These are phyloP conservation scores for Parastagonospora avenae DNA, from an alignment of 2,329 filamentous ascomycete genomes.

Conservation along the genomic window DNA sequence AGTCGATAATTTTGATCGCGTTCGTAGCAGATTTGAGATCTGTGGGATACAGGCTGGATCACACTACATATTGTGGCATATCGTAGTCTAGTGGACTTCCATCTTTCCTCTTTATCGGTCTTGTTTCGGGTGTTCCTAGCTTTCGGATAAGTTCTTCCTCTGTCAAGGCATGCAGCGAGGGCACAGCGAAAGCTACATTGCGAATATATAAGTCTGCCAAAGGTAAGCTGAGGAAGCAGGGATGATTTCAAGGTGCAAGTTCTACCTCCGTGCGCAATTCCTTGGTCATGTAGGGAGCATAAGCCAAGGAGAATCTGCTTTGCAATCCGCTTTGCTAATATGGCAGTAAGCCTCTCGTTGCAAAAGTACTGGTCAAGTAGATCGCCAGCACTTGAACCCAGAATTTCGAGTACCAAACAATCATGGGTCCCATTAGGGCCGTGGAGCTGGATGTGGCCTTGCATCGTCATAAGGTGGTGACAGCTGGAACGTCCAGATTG, in stretches of 20 bases:
- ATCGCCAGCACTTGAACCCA: conserved; percentile 49
- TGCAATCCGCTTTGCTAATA: conserved; percentile 45
- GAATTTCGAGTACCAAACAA: conserved; percentile 52
- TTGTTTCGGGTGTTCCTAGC: conserved; percentile 20
- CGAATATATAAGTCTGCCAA: conserved; percentile 32
- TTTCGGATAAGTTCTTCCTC: conserved; percentile 25
- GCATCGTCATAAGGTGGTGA: conserved; percentile 42
- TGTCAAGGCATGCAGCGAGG: conserved; percentile 14
- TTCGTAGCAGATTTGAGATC: neutral
- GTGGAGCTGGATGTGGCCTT: conserved; percentile 46
- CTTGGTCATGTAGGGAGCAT: conserved; percentile 21
- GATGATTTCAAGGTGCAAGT: neutral
- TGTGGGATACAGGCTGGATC: conserved; percentile 9
- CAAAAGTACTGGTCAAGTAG: conserved; percentile 40
- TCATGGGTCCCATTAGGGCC: conserved; percentile 54
- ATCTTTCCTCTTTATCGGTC: conserved; percentile 20
- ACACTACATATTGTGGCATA: conserved; percentile 26
- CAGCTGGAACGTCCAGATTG: conserved; percentile 14
- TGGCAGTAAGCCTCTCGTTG: conserved; percentile 45
- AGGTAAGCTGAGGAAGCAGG: conserved; percentile 4
- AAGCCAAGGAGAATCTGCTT: conserved; percentile 25
- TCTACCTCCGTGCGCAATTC: conserved; percentile 35
- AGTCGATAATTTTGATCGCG: conserved; percentile 39
- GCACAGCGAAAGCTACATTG: conserved; percentile 31
- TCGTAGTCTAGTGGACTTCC: conserved; percentile 17